Conservation (phyloP, 2,329 filamentous ascomycete species). For the Phyllosticta capitalensis region DNA sequence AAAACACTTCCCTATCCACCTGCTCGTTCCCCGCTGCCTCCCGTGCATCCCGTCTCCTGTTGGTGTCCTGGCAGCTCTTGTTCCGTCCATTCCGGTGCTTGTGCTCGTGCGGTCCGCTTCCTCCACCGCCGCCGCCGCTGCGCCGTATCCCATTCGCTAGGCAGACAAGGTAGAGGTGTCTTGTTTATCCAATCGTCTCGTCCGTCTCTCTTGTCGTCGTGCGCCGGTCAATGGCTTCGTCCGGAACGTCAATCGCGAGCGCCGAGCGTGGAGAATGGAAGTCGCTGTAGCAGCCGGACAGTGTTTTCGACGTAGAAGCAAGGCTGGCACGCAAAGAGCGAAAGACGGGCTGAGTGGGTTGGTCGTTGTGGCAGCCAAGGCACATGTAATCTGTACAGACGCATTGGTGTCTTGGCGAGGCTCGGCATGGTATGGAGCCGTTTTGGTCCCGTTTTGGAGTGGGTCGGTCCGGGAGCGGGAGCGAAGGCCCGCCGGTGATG, state of each 20-base stretch:
- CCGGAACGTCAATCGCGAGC: not conserved
- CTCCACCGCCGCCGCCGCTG: not conserved
- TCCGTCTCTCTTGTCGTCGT: not conserved
- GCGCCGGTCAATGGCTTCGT: not conserved
- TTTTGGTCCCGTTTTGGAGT: not conserved
- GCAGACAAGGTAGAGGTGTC: not conserved
- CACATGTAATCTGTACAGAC: not conserved
- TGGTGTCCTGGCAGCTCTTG: not conserved
- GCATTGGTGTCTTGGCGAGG: not conserved
- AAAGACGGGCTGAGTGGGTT: not conserved
- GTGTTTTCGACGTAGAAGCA: not conserved
- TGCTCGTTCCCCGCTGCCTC: not conserved
- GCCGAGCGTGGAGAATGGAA: not conserved
- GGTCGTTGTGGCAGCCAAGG: not conserved
- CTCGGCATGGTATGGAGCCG: not conserved
- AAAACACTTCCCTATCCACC: not conserved
- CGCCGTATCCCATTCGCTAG: not conserved
- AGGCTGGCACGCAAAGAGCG: not conserved
- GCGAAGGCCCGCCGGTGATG: conserved; percentile 4
- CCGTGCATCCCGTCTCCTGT: not conserved
- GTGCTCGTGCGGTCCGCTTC: not conserved
- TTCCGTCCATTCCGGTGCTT: not conserved
- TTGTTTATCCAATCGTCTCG: not conserved
- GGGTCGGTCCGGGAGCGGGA: not conserved
- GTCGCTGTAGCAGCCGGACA: not conserved